These are phyloP conservation scores for Zarea fungicola DNA, from an alignment of 2,329 filamentous ascomycete genomes.

Conservation along the genomic window DNA sequence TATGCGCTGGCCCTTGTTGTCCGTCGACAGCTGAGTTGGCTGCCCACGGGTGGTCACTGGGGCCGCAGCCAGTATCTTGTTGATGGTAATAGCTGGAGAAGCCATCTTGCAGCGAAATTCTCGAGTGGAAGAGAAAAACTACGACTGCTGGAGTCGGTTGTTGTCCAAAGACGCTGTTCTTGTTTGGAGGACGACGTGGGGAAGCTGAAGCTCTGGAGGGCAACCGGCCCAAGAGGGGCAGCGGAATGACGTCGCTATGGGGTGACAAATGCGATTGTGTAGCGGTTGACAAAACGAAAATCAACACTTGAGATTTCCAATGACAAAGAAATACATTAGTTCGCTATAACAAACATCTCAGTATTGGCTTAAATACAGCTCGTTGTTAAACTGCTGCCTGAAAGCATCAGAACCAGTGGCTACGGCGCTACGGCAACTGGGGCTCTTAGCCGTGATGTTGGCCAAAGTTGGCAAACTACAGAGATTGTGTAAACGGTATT, in stretches of 20 bases:
- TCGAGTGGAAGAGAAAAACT: background rate
- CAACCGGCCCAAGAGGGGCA: slow-evolving; percentile 9
- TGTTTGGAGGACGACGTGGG: background rate
- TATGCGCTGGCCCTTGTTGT: slow-evolving; percentile 85
- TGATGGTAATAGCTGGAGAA: slow-evolving; percentile 47
- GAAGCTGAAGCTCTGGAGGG: slow-evolving; percentile 9
- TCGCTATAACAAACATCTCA: background rate
- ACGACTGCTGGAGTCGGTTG: background rate
- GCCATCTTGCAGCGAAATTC: slow-evolving; percentile 22
- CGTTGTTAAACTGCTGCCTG: slow-evolving; percentile 5
- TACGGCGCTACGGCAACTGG: too few relatives aligned
- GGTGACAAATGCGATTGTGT: background rate
- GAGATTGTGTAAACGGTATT: too few relatives aligned
- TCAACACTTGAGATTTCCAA: background rate
- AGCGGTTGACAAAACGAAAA: background rate
- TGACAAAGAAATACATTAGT: background rate
- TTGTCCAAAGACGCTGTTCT: too few relatives aligned
- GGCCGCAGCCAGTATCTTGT: slow-evolving; percentile 75
- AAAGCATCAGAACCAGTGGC: background rate
- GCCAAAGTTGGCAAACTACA: too few relatives aligned
- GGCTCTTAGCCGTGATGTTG: too few relatives aligned
- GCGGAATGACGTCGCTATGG: slow-evolving; percentile 4
- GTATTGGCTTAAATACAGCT: too few relatives aligned
- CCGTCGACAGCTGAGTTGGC: slow-evolving; percentile 81
- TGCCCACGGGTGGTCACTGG: slow-evolving; percentile 80